Evolutionary conservation across 1,139 yeast genomes (phyloP).

Genomic region (Yamadazyma kanchanaburiensis): DNA sequence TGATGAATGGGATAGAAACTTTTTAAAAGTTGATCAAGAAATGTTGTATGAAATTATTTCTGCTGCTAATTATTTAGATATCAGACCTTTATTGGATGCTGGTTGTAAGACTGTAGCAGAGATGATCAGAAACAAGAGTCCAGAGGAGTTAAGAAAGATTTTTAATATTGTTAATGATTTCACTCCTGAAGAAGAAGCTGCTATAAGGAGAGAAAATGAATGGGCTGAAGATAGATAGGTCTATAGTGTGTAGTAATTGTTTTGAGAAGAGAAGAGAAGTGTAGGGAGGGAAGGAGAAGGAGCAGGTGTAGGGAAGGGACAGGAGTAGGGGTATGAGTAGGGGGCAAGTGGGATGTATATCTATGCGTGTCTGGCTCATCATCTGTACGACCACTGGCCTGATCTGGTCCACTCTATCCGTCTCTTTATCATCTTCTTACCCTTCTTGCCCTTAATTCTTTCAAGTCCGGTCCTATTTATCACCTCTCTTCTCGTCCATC

Average conservation of each 20-base stretch:
- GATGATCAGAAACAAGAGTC: slow-evolving; percentile 94
- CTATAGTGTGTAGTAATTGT: neutral
- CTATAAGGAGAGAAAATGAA: slow-evolving; percentile 94
- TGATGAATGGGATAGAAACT: slow-evolving; percentile 95
- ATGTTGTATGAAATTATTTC: slow-evolving; percentile 95
- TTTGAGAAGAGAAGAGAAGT: slow-evolving; percentile 1
- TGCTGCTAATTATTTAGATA: slow-evolving; percentile 94
- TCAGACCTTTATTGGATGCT: slow-evolving; percentile 87
- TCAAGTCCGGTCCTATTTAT: no score
- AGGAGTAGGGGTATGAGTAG: no score
- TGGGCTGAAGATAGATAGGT: slow-evolving; percentile 84
- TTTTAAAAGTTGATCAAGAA: slow-evolving; percentile 95
- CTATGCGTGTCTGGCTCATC: no score
- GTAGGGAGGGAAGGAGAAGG: neutral
- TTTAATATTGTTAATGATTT: slow-evolving; percentile 94
- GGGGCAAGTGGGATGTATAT: no score
- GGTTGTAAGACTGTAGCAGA: slow-evolving; percentile 98
- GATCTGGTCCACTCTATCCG: no score
- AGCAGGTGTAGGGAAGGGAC: no score
- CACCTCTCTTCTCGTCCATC: no score
- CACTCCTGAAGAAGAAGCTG: slow-evolving; percentile 98
- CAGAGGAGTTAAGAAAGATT: slow-evolving; percentile 94
- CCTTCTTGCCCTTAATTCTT: no score
- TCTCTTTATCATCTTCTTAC: no score
- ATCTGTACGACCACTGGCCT: no score